These are phyloP conservation scores for Fomitopsis serialis DNA, from an alignment of 768 basidiomycete genomes.

Conservation along the genomic window DNA sequence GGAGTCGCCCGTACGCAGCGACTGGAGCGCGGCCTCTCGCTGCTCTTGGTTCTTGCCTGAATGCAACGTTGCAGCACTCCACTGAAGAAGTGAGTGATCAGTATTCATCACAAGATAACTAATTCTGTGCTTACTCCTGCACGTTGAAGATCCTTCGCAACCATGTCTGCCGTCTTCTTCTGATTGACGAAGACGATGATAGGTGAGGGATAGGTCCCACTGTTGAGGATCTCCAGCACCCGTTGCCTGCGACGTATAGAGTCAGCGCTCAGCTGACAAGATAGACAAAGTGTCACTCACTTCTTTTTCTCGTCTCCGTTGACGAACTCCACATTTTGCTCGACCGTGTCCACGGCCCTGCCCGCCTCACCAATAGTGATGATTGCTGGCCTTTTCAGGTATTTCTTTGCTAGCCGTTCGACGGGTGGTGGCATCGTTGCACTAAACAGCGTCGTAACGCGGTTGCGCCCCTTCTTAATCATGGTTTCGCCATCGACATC, in stretches of 20 bases:
- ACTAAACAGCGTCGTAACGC: conserved; percentile 95
- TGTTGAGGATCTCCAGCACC: conserved; percentile 90
- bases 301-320: conserved; percentile 95
- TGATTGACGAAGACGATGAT: conserved; percentile 99
- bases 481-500: conserved; percentile 67
- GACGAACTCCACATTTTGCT: conserved; percentile 93
- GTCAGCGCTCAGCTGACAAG: conserved; percentile 6
- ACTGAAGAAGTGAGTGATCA: conserved; percentile 37
- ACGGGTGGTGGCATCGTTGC: conserved; percentile 99
- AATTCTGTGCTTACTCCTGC: conserved; percentile 62
- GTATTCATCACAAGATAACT: conserved; percentile 25
- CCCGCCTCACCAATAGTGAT: conserved; percentile 99
- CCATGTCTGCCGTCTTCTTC: conserved; percentile 99
- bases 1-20: conserved; percentile 79
- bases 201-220: conserved; percentile 74
- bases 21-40: conserved; percentile 86
- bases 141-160: conserved; percentile 88
- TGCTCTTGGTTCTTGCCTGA: conserved; percentile 98
- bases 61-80: conserved; percentile 88
- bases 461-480: conserved; percentile 70
- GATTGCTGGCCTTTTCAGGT: conserved; percentile 85
- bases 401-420: conserved; percentile 91
- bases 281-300: conserved; percentile 35
- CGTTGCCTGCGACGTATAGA: conserved; percentile 50
- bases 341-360: conserved; percentile 96